Evolutionary conservation across 2,329 filamentous ascomycete genomes (phyloP).

Genomic region (Phymatotrichopsis omnivora): DNA sequence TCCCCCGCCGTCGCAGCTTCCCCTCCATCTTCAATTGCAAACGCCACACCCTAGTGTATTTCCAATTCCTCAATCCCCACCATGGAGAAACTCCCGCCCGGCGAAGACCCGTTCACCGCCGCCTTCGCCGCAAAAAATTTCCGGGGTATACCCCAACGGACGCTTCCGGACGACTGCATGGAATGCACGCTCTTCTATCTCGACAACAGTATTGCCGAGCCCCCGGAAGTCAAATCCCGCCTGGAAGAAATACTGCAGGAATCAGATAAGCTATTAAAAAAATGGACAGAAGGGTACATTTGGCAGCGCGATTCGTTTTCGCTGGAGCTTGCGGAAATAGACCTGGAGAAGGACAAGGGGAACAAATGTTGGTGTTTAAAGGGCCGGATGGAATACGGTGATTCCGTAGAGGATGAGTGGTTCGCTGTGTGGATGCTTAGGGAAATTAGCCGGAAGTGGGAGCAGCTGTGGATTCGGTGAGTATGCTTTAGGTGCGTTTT

Average conservation of each 20-base stretch:
- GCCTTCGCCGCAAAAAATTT: constrained; percentile 22
- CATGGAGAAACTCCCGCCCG: too few relatives aligned
- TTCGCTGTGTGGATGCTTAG: constrained; percentile 81
- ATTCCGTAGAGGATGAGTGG: constrained; percentile 97
- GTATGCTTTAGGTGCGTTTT: neutral
- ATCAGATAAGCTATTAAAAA: constrained; percentile 20
- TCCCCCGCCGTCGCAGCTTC: too few relatives aligned
- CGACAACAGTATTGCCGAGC: neutral
- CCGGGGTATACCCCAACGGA: constrained; percentile 26
- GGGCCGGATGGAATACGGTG: constrained; percentile 72
- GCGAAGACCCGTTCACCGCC: constrained; percentile 21
- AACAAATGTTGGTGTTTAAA: constrained; percentile 38
- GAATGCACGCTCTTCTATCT: constrained; percentile 22
- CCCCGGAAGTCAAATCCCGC: neutral
- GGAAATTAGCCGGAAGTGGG: constrained; percentile 63
- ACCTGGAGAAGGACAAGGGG: constrained; percentile 43
- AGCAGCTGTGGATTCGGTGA: constrained; percentile 58
- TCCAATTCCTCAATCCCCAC: too few relatives aligned
- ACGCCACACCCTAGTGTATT: too few relatives aligned
- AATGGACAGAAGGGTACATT: constrained; percentile 57
- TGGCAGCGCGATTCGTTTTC: constrained; percentile 83
- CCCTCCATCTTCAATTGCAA: too few relatives aligned
- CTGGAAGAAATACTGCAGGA: constrained; percentile 14
- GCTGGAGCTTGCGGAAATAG: constrained; percentile 51
- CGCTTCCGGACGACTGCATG: constrained; percentile 26